Evolutionary conservation across 2,329 filamentous ascomycete genomes (phyloP).

Genomic region (Aspergillus costaricaensis): DNA sequence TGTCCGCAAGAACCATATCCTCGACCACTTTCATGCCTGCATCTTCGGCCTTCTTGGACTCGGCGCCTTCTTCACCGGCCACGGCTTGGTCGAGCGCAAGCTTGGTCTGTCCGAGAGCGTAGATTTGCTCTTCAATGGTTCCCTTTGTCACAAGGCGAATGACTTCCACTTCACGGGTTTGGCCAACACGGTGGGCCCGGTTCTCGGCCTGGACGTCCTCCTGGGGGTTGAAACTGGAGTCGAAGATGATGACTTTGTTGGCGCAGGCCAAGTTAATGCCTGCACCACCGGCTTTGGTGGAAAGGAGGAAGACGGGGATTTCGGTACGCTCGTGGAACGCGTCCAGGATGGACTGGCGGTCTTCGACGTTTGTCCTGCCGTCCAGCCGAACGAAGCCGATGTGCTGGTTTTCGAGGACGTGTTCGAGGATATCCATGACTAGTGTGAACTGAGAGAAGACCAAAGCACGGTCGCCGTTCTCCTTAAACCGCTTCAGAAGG

Average conservation of each 20-base stretch:
- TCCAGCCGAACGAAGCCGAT: slow-evolving; percentile 85
- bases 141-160: slow-evolving; percentile 76
- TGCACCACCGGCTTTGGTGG: slow-evolving; percentile 91
- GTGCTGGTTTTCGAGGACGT: slow-evolving; percentile 71
- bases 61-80: slow-evolving; percentile 59
- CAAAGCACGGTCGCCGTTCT: slow-evolving; percentile 81
- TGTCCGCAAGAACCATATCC: slow-evolving; percentile 51
- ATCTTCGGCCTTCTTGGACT: slow-evolving; percentile 52
- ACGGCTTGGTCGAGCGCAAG: slow-evolving; percentile 80
- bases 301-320: slow-evolving; percentile 89
- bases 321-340: slow-evolving; percentile 73
- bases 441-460: slow-evolving; percentile 94
- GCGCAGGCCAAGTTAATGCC: slow-evolving; percentile 94
- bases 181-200: slow-evolving; percentile 89
- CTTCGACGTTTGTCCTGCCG: slow-evolving; percentile 76
- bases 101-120: slow-evolving; percentile 88
- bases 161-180: slow-evolving; percentile 87
- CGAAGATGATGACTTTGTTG: slow-evolving; percentile 97
- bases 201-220: slow-evolving; percentile 99
- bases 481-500: slow-evolving; percentile 70
- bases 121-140: slow-evolving; percentile 92
- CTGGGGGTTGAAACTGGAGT: slow-evolving; percentile 95
- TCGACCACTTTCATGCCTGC: slow-evolving; percentile 54
- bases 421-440: slow-evolving; percentile 85
- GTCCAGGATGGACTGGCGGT: slow-evolving; percentile 85